phyloP scores from a whole-genome alignment of 192 early-diverging fungal genomes.

The Entomortierella chlamydospora region DNA sequence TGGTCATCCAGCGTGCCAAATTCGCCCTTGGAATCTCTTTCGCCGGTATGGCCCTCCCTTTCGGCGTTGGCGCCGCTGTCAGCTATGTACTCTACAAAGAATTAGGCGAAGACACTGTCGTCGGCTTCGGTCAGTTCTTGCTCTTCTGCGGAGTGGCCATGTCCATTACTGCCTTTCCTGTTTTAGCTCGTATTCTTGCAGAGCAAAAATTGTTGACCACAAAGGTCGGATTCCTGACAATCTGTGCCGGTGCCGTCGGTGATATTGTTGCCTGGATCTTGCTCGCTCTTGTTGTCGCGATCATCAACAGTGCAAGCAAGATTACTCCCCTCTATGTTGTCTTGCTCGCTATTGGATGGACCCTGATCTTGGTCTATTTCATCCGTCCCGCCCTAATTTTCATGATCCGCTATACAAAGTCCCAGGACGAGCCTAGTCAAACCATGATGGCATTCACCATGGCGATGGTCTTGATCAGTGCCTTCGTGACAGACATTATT shows the following conservation, averaged over 20 bases:
- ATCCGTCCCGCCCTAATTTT: conserved; percentile 72
- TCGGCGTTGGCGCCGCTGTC: conserved; percentile 80
- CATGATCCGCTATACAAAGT: conserved; percentile 62
- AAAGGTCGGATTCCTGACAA: conserved; percentile 83
- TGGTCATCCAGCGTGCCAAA: conserved; percentile 66
- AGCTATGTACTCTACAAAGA: conserved; percentile 76
- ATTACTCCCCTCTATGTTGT: conserved; percentile 88
- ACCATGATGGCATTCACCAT: conserved; percentile 80
- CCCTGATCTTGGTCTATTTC: conserved; percentile 73
- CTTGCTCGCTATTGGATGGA: conserved; percentile 75
- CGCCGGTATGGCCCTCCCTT: conserved; percentile 86
- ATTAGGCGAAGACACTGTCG: conserved; percentile 53
- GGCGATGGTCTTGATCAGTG: conserved; percentile 75
- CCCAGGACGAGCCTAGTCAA: conserved; percentile 65
- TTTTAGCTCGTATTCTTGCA: conserved; percentile 92
- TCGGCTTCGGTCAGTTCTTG: conserved; percentile 78
- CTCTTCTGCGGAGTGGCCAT: conserved; percentile 93
- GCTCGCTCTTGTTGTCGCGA: conserved; percentile 84
- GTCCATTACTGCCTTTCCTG: conserved; percentile 95
- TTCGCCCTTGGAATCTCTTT: conserved; percentile 74
- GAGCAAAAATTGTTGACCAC: conserved; percentile 88
- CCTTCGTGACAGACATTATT: conserved; percentile 86
- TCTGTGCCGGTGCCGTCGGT: conserved; percentile 88
- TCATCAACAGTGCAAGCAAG: conserved; percentile 79
- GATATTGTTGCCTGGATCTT: conserved; percentile 90